phyloP scores from a whole-genome alignment of 192 early-diverging fungal genomes.

The Glomus cerebriforme region DNA sequence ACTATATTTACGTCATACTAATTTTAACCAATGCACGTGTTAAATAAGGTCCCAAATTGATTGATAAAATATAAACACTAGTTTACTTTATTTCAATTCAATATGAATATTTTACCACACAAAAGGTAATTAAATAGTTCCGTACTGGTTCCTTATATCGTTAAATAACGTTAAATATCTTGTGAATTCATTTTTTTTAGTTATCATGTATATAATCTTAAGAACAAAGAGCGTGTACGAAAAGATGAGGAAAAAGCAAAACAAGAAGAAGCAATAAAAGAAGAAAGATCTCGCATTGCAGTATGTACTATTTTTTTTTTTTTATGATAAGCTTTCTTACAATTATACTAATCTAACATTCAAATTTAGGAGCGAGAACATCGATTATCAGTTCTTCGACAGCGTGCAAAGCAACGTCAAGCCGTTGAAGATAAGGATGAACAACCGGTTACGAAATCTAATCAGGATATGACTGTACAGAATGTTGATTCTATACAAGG shows the following conservation, averaged over 20 bases:
- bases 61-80: no score
- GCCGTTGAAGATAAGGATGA: not conserved
- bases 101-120: conserved; percentile 69
- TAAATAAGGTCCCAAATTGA: no score
- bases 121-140: conserved; percentile 52
- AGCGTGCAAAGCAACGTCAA: conserved; percentile 42
- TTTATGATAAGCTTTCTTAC: not conserved
- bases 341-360: not conserved
- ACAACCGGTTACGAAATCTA: not conserved
- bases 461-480: not conserved
- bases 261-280: conserved; percentile 53
- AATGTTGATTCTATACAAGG: not conserved
- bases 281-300: conserved; percentile 51
- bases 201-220: conserved; percentile 78
- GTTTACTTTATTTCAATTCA: not conserved
- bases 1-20: no score
- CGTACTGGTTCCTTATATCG: not conserved
- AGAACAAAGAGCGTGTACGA: conserved; percentile 67
- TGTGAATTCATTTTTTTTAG: conserved; percentile 24
- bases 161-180: not conserved
- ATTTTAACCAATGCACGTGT: no score
- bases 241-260: conserved; percentile 71
- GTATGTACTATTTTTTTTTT: conserved; percentile 40
- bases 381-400: conserved; percentile 54
- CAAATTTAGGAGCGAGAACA: conserved; percentile 60